Evolutionary conservation across 2,329 filamentous ascomycete species (phyloP), one percentile per base, ranked within the genome.

Genomic region (Neodidymelliopsis sp.): DNA sequence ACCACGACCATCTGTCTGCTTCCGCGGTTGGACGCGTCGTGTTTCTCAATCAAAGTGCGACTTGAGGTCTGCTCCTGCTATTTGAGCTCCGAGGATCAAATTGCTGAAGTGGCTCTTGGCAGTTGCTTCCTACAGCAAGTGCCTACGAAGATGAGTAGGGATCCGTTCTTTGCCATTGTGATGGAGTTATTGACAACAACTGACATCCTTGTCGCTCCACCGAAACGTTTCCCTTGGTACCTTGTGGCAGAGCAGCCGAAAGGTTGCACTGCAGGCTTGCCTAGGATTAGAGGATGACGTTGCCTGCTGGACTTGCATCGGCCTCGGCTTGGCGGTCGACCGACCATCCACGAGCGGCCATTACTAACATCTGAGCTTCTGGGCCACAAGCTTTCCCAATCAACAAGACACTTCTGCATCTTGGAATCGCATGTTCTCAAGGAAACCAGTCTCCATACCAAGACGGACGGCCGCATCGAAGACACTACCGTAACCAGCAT

Each of bases 341-440:
- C 24, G 11, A n/a, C 37, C 38, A 34, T 29, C 19, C 13, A 18
- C 25, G 23, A 35, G 13, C 23, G 41, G 29, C 19, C 45, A 62
- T 68, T 66, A 67, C 58, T 60, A 66, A 66, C 56, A 31, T 48
- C 30, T 41, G 18, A 45, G 49, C 48, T 52, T 65, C 62, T 65
- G 40, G 63, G 44, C 58, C 57, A 47, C 25, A 30, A 28, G 31
- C 33, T 39, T 58, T 20, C 53, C 41, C 53, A 60, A 62, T 62
- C 58, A 57, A 55, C 20, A 24, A 38, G 37, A 42, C 18, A 37
- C 24, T 56, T 50, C 33, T 25, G 39, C 35, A 54, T 50, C 25
- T 36, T 29, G 16, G 31, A 56, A 39, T 52, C 18, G 43, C 40
- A 52, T 53, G 46, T 44, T 38, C 25, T 41, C 29, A 16, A 36